phyloP scores from a whole-genome alignment of 1,284 basidiomycete species.

The Pseudozyma sp. region DNA sequence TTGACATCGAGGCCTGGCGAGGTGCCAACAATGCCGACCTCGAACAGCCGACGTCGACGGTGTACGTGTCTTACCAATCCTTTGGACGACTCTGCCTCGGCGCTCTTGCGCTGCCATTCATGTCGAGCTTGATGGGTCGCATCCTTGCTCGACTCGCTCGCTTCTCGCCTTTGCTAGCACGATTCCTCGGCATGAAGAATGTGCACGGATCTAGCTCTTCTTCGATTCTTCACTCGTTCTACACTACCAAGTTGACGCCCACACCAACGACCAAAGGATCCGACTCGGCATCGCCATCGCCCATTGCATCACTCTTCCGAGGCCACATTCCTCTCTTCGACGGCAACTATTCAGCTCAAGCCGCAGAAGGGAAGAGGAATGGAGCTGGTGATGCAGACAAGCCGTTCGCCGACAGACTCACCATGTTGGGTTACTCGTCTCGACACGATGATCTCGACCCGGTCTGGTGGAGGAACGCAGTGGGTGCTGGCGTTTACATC shows the following conservation, averaged over 20 bases:
- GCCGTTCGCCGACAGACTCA: constrained; percentile 17
- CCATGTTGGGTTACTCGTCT: constrained; percentile 15
- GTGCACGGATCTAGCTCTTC: constrained; percentile 5
- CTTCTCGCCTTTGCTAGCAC: constrained; percentile 27
- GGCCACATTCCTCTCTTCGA: constrained; percentile 32
- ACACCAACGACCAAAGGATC: constrained; percentile 1
- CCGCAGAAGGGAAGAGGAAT: neutral
- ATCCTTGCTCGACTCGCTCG: constrained; percentile 40
- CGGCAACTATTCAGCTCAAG: neutral
- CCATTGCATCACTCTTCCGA: constrained; percentile 33
- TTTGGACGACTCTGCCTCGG: constrained; percentile 53
- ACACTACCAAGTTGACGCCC: constrained; percentile 31
- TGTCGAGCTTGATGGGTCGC: constrained; percentile 55
- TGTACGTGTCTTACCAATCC: constrained; percentile 55
- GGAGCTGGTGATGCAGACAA: neutral
- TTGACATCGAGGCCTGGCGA: neutral
- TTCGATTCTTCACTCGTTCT: constrained; percentile 29
- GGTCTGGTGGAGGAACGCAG: constrained; percentile 62
- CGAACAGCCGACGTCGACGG: constrained; percentile 28
- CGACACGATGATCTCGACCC: constrained; percentile 60
- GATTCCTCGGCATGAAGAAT: constrained; percentile 44
- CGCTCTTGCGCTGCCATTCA: constrained; percentile 58
- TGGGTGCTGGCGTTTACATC: constrained; percentile 60
- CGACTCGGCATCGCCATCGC: constrained; percentile 13
- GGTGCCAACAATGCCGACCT: constrained; percentile 12